phyloP scores from a whole-genome alignment of 805 yeast genomes.

The Pichia scutulata region DNA sequence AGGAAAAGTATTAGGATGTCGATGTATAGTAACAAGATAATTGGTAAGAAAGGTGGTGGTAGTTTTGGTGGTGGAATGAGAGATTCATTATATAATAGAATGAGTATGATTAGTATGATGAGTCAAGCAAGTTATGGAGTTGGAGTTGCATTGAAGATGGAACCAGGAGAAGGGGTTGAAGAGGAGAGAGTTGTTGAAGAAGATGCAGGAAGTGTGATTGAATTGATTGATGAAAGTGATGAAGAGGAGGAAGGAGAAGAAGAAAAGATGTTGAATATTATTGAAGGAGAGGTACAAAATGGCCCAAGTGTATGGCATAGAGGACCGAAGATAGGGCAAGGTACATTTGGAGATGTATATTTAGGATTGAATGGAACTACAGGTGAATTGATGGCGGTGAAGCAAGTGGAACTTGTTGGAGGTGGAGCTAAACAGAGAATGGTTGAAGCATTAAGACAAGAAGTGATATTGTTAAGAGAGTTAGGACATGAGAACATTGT shows the following conservation, averaged over 20 bases:
- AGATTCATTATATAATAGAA: constrained; percentile 20
- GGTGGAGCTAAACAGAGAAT: constrained; percentile 30
- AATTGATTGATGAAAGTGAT: constrained; percentile 36
- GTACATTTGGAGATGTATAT: constrained; percentile 90
- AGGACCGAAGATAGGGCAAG: constrained; percentile 91
- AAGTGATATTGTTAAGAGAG: constrained; percentile 68
- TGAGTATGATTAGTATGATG: constrained; percentile 21
- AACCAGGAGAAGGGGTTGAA: constrained; percentile 43
- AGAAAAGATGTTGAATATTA: constrained; percentile 28
- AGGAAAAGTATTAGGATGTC: constrained; percentile 80
- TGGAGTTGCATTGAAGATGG: constrained; percentile 21
- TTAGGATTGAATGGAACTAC: constrained; percentile 86
- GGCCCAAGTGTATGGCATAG: constrained; percentile 84
- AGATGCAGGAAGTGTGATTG: constrained; percentile 36
- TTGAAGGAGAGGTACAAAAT: constrained; percentile 32
- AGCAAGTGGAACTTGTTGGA: constrained; percentile 70
- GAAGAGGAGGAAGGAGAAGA: constrained; percentile 23
- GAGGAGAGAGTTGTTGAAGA: constrained; percentile 7
- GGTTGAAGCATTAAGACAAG: constrained; percentile 77
- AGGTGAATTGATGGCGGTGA: constrained; percentile 96
- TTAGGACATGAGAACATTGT: constrained; percentile 90
- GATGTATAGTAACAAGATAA: constrained; percentile 30
- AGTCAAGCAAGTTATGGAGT: constrained; percentile 26
- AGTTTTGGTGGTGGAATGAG: no score
- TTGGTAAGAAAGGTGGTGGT: no score